These are phyloP conservation scores for Acer saccharum DNA, from an alignment of 345 rosid species.

Conservation along the genomic window DNA sequence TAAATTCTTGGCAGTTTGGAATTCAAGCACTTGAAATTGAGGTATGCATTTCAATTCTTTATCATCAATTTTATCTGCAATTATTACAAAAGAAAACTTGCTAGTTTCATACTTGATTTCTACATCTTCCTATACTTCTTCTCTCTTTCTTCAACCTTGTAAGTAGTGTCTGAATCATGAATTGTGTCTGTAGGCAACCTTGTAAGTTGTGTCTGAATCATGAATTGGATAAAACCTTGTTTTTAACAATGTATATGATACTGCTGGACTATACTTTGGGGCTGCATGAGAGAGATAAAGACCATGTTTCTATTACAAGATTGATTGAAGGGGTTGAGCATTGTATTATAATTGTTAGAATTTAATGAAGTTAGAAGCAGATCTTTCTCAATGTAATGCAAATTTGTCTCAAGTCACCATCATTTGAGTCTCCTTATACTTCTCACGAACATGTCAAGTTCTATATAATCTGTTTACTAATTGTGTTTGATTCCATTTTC, in stretches of 20 bases:
- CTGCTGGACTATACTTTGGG: neutral
- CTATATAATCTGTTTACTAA: conserved; percentile 7
- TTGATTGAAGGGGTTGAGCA: conserved; percentile 10
- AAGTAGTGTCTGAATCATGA: neutral
- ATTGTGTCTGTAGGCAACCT: neutral
- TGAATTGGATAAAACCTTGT: neutral
- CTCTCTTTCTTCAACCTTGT: neutral
- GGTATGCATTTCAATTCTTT: conserved; percentile 38
- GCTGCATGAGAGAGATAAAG: conserved; percentile 11
- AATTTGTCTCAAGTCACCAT: conserved; percentile 13
- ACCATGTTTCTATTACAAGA: conserved; percentile 9
- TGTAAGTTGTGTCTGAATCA: no score
- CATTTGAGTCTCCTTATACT: neutral
- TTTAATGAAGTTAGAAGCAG: conserved; percentile 11
- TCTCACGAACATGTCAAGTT: neutral
- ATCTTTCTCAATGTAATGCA: conserved; percentile 1
- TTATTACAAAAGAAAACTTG: neutral
- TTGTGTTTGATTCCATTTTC: conserved; percentile 7
- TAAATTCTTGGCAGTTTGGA: conserved; percentile 32
- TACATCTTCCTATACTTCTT: neutral
- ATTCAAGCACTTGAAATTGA: conserved; percentile 23
- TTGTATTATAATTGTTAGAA: neutral
- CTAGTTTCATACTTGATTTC: neutral
- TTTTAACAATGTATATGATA: neutral
- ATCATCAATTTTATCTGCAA: conserved; percentile 8